phyloP scores from a whole-genome alignment of 2,329 filamentous ascomycete genomes.

The Cladosporium sp. region DNA sequence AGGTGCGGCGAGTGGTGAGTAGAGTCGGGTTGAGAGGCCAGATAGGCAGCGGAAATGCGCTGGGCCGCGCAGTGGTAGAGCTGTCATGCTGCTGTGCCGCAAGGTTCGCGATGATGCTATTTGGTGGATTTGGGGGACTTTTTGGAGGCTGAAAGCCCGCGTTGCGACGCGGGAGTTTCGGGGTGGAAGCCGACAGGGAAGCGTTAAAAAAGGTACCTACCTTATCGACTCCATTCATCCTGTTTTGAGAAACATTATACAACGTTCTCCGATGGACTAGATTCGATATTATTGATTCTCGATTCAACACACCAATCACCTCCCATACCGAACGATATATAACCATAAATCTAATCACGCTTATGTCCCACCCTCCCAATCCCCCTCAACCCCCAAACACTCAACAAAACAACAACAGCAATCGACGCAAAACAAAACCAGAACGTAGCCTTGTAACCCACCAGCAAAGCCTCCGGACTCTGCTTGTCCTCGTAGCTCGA shows the following conservation, averaged over 20 bases:
- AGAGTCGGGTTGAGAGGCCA: not conserved
- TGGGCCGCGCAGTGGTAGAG: slow-evolving; percentile 1
- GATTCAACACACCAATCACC: no score
- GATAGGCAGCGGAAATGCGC: slow-evolving; percentile 7
- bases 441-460: slow-evolving; percentile 39
- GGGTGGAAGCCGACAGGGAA: no score
- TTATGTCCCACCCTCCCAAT: slow-evolving; percentile 43
- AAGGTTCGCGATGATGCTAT: not conserved
- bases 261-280: no score
- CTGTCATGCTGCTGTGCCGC: not conserved
- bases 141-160: no score
- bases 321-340: no score
- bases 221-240: no score
- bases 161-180: no score
- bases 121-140: no score
- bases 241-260: no score
- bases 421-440: slow-evolving; percentile 39
- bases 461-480: slow-evolving; percentile 33
- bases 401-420: slow-evolving; percentile 29
- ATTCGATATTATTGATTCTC: no score
- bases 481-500: slow-evolving; percentile 26
- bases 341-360: slow-evolving; percentile 10
- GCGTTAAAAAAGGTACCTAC: no score
- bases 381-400: slow-evolving; percentile 37
- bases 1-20: slow-evolving; percentile 8